Conservation (phyloP, 768 basidiomycete species). For the Mycena polygramma region DNA sequence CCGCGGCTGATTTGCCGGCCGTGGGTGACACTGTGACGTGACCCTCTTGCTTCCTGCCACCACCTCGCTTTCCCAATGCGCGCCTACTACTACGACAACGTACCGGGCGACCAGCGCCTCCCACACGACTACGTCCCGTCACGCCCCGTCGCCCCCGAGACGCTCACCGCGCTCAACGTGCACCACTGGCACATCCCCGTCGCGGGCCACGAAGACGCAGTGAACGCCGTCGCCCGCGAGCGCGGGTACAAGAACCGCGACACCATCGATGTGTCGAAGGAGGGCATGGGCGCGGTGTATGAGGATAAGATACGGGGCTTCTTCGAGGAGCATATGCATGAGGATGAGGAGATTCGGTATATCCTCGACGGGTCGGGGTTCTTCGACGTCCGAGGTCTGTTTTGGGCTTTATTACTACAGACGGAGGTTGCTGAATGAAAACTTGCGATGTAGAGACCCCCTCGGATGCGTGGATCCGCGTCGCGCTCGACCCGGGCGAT, state of each 20-base stretch:
- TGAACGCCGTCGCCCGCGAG: slow-evolving; percentile 75
- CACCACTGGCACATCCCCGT: slow-evolving; percentile 77
- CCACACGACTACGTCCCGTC: slow-evolving; percentile 79
- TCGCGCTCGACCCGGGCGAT: slow-evolving; percentile 83
- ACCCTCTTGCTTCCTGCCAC: too few species aligned
- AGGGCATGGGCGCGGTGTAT: slow-evolving; percentile 83
- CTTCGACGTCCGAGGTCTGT: slow-evolving; percentile 88
- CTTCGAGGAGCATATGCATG: slow-evolving; percentile 95
- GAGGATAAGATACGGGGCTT: slow-evolving; percentile 87
- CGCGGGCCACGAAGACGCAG: slow-evolving; percentile 65
- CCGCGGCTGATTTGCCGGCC: too few species aligned
- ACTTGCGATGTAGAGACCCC: slow-evolving; percentile 62
- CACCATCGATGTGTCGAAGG: slow-evolving; percentile 80
- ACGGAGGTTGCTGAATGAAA: background rate
- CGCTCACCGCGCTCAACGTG: slow-evolving; percentile 72
- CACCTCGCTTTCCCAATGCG: slow-evolving; percentile 60
- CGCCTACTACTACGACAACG: slow-evolving; percentile 82
- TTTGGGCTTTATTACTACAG: slow-evolving; percentile 34
- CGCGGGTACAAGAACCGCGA: slow-evolving; percentile 89
- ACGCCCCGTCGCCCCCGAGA: slow-evolving; percentile 63
- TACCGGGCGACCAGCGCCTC: slow-evolving; percentile 84
- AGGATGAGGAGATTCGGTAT: slow-evolving; percentile 96
- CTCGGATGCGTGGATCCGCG: slow-evolving; percentile 84
- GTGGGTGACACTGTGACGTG: too few species aligned
- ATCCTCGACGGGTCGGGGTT: slow-evolving; percentile 89